These are phyloP conservation scores for Verticillium dahliae DNA, from an alignment of 2,329 filamentous ascomycete species.

Conservation along the genomic window DNA sequence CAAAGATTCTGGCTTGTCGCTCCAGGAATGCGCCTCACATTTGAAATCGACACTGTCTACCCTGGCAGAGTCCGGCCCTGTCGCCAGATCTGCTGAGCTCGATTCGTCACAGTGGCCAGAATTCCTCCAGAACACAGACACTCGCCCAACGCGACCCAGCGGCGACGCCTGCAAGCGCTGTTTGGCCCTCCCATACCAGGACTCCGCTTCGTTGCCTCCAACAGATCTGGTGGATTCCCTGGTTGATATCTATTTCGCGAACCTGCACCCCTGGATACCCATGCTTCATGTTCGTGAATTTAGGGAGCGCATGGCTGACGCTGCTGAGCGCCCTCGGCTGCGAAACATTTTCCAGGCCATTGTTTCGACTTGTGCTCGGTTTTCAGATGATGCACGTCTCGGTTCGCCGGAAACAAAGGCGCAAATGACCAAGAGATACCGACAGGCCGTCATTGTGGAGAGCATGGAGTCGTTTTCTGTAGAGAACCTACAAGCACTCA, in stretches of 20 bases:
- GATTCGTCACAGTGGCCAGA: neutral
- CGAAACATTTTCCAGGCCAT: conserved; percentile 29
- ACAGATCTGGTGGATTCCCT: conserved; percentile 24
- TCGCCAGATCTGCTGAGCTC: neutral
- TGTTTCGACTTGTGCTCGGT: conserved; percentile 17
- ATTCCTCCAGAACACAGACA: neutral
- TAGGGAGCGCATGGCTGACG: conserved; percentile 12
- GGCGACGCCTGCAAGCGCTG: neutral
- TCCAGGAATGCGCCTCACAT: conserved; percentile 13
- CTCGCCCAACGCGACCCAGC: neutral
- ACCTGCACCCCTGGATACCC: conserved; percentile 32
- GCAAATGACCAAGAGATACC: neutral
- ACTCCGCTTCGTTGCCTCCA: conserved; percentile 12
- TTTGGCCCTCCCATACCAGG: neutral
- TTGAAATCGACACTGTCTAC: conserved; percentile 13
- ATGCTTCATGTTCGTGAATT: conserved; percentile 24
- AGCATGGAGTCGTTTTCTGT: conserved; percentile 27
- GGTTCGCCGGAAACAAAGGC: conserved; percentile 11
- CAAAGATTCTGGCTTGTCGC: conserved; percentile 1
- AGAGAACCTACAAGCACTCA: conserved; percentile 25
- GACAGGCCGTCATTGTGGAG: conserved; percentile 21
- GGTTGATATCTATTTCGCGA: conserved; percentile 26
- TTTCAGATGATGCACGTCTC: conserved; percentile 18
- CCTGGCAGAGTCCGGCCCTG: conserved; percentile 6
- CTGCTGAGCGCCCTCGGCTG: conserved; percentile 13